Evolutionary conservation across 2,329 filamentous ascomycete genomes (phyloP).

Genomic region (Fusarium brachygibbosum): DNA sequence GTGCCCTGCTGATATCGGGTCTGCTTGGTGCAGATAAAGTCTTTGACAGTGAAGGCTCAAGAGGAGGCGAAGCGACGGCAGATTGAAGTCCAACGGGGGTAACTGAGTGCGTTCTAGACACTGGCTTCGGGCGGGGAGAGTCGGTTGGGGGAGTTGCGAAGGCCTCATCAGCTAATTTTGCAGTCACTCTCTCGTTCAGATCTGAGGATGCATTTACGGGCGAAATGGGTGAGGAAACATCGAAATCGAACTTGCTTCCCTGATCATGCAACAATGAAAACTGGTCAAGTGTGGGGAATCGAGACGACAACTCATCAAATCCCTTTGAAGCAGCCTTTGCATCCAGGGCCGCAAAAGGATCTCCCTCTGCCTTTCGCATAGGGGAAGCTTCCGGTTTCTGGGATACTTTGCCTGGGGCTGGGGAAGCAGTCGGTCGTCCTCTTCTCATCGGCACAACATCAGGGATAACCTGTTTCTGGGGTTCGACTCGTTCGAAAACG

Average conservation of each 20-base stretch:
- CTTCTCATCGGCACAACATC: conserved; percentile 95
- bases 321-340: conserved; percentile 65
- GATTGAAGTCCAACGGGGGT: conserved; percentile 47
- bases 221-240: conserved; percentile 64
- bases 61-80: conserved; percentile 46
- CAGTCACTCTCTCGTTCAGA: conserved; percentile 76
- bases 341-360: conserved; percentile 94
- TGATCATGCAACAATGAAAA: conserved; percentile 91
- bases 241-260: conserved; percentile 87
- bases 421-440: conserved; percentile 71
- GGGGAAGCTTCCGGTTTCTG: conserved; percentile 72
- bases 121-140: conserved; percentile 36
- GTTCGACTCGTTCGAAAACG: conserved; percentile 80
- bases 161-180: conserved; percentile 85
- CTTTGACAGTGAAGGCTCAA: conserved; percentile 54
- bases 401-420: conserved; percentile 53
- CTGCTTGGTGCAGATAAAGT: conserved; percentile 58
- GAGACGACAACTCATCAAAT: conserved; percentile 83
- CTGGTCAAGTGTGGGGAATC: conserved; percentile 92
- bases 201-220: conserved; percentile 61
- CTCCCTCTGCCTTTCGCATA: conserved; percentile 73
- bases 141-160: conserved; percentile 69
- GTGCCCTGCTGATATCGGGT: conserved; percentile 70
- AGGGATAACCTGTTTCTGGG: conserved; percentile 80
- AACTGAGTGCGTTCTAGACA: conserved; percentile 51